Base-by-base conservation (phyloP, 2,329 filamentous ascomycete species). In the Fusarium buxicola region DNA sequence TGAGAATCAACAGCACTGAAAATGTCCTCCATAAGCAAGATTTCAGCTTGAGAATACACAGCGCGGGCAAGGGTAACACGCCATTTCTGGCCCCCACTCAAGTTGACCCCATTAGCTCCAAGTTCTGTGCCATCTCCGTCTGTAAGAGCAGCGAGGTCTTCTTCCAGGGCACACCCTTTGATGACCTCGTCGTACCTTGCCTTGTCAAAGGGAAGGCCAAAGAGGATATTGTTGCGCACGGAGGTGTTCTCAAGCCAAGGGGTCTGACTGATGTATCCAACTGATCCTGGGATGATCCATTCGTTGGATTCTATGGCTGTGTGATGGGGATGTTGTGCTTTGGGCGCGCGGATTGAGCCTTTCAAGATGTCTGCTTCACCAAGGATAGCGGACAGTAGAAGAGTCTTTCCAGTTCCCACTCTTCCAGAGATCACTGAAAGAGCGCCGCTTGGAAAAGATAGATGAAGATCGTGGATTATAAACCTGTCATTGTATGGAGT, bases 171-270 rank as follows among this genome's bases (percentile, higher is more conserved):
- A 60, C 91, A 94, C 1, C 87, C 89, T 32, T 86, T 81, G 8
- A 93, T 74, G 0, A 92, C 91, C 62, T 87, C 84, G 2, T 81
- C 77, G 71, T 94, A 94, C 28, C 92, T 85, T 8, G 81, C 77
- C 50, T 86, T 78, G 52, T 92, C 85, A 27, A 82, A 84, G 0
- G 90, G 90, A 5, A 93, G 77, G 0, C 90, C 90, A 58, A 94
- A 94, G 0, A 92, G 75, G 44, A 94, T 89, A 65, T 94, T 95
- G 35, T 92, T 86, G 49, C 84, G 86, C 54, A 95, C 86, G 4
- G 86, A 89, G 0, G 88, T 89, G 66, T 93, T 94, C 69, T 94
- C 91, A 43, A 94, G 91, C 91, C 91, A 94, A 0, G 91, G 91
- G 8, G 89, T 92, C 70, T 93, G 90, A 3, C 89, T 86, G 24